Evolutionary conservation across 164 flowering plant genomes (phyloP).

Genomic region (Sextonia rubra): DNA sequence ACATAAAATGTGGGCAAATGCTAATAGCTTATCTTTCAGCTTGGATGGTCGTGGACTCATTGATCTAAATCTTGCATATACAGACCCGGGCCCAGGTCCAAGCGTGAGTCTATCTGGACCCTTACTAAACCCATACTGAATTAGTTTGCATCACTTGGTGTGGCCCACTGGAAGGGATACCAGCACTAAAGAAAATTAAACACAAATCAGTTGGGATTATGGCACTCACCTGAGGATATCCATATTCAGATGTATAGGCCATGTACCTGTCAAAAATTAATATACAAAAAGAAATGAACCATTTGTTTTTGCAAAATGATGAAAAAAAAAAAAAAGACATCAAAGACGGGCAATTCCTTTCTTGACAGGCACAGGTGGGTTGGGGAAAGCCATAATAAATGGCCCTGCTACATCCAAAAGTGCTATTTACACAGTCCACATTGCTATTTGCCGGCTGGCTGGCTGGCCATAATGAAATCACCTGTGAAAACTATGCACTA

Average conservation of each 20-base stretch:
- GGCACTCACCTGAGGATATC: slow-evolving; percentile 24
- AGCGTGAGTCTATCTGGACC: not conserved
- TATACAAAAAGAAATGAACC: not conserved
- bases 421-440: not conserved
- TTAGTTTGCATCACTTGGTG: not conserved
- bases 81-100: not conserved
- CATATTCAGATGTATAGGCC: slow-evolving; percentile 26
- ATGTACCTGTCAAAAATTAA: slow-evolving; percentile 17
- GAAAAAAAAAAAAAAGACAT: not conserved
- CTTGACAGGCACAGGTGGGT: not conserved
- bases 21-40: too few relatives aligned
- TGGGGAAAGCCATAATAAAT: not conserved
- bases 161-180: not conserved
- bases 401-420: not conserved
- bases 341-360: not conserved
- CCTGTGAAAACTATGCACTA: not conserved
- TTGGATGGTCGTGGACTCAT: too few relatives aligned
- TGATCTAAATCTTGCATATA: too few relatives aligned
- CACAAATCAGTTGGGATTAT: too few relatives aligned
- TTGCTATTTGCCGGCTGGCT: not conserved
- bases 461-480: not conserved
- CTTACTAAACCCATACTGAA: not conserved
- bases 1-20: too few relatives aligned
- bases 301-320: not conserved
- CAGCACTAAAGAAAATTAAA: not conserved